Conservation (phyloP, 768 basidiomycete genomes). For the Sistotremastrum suecicum region DNA sequence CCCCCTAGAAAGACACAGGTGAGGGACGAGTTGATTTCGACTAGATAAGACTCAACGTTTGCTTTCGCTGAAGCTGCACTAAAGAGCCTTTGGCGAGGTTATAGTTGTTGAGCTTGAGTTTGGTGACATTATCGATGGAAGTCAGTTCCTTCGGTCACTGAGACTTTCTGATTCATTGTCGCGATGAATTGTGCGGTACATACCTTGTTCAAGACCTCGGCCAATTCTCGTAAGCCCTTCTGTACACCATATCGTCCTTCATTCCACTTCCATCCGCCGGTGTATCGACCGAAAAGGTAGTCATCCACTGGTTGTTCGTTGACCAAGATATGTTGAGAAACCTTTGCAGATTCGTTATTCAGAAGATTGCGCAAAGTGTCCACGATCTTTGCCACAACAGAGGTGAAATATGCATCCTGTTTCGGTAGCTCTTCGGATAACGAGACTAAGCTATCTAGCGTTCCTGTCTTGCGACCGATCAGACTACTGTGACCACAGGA, state of each 20-base stretch:
- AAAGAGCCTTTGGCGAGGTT: conserved; percentile 89
- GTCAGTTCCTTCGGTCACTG: conserved; percentile 63
- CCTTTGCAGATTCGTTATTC: conserved; percentile 71
- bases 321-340: conserved; percentile 61
- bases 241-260: conserved; percentile 80
- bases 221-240: conserved; percentile 67
- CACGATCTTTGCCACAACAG: conserved; percentile 80
- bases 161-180: not conserved
- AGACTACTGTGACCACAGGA: too few species aligned
- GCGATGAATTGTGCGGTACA: conserved; percentile 7
- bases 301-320: conserved; percentile 69
- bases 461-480: conserved; percentile 57
- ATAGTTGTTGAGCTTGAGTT: conserved; percentile 81
- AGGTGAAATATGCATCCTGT: conserved; percentile 77
- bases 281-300: conserved; percentile 39
- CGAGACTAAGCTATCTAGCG: conserved; percentile 74
- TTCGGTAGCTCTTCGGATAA: conserved; percentile 91
- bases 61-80: conserved; percentile 87
- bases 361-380: conserved; percentile 85
- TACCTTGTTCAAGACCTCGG: conserved; percentile 79
- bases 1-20: conserved; percentile 37
- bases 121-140: conserved; percentile 90
- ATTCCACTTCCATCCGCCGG: conserved; percentile 80
- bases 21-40: conserved; percentile 4
- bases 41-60: conserved; percentile 41